Percentiles rank a stretch among this genome's conserved stretches.
Conservation (phyloP, 2,329 filamentous ascomycete genomes). For the Aspergillus texensis region DNA sequence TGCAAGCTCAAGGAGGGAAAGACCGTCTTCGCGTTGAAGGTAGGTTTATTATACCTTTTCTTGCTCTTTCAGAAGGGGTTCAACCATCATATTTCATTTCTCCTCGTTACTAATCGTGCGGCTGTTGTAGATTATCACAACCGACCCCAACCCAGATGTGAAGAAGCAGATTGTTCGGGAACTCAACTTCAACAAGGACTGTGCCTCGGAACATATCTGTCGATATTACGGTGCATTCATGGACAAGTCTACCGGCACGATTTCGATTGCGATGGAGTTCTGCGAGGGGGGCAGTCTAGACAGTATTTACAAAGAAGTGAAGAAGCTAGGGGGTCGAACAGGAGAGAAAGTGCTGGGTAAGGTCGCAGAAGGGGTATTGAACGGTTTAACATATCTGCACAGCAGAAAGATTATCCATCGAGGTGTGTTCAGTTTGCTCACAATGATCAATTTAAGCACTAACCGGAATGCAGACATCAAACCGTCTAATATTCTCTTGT, state of each 20-base stretch:
- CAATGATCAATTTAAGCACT: not conserved
- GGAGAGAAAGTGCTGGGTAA: slow-evolving; percentile 98
- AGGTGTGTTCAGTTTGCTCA: slow-evolving; percentile 39
- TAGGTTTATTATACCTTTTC: slow-evolving; percentile 44
- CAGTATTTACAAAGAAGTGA: slow-evolving; percentile 96
- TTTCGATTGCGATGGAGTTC: slow-evolving; percentile 99
- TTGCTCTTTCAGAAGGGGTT: not conserved
- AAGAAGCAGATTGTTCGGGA: slow-evolving; percentile 98
- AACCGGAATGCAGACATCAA: slow-evolving; percentile 72
- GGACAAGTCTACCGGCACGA: slow-evolving; percentile 92
- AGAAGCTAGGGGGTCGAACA: slow-evolving; percentile 88
- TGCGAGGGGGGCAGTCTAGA: slow-evolving; percentile 96
- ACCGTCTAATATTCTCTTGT: slow-evolving; percentile 93
- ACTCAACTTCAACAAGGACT: slow-evolving; percentile 96
- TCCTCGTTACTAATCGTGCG: slow-evolving; percentile 20
- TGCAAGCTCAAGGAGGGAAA: slow-evolving; percentile 89
- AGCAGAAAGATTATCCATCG: slow-evolving; percentile 96
- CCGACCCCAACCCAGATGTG: slow-evolving; percentile 94
- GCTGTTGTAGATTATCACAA: slow-evolving; percentile 80
- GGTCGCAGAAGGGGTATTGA: slow-evolving; percentile 91
- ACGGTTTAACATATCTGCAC: slow-evolving; percentile 92
- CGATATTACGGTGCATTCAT: slow-evolving; percentile 97
- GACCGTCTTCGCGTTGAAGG: slow-evolving; percentile 95
- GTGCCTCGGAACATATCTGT: slow-evolving; percentile 94
- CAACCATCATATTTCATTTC: not conserved